phyloP scores from a whole-genome alignment of 129 eudicot genomes.

The Helianthus annuus region DNA sequence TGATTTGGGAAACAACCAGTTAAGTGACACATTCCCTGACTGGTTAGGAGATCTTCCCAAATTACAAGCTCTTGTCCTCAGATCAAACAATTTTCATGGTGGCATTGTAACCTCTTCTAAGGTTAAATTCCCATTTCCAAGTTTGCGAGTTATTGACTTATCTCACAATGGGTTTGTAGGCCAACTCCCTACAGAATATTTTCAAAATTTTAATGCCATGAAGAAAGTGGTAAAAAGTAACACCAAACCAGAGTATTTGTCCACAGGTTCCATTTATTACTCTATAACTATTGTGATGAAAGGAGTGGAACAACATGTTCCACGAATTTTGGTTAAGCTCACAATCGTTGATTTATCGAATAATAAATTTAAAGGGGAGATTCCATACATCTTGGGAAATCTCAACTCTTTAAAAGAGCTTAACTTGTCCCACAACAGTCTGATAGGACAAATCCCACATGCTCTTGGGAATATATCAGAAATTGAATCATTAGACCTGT shows the following conservation, averaged over 20 bases:
- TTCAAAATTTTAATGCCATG: conserved; percentile 32
- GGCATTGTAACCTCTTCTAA: not conserved
- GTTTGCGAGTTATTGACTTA: not conserved
- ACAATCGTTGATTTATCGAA: conserved; percentile 31
- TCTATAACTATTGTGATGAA: conserved; percentile 4
- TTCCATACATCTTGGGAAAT: conserved; percentile 30
- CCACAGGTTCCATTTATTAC: not conserved
- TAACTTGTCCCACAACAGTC: conserved; percentile 37
- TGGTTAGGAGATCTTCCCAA: conserved; percentile 31
- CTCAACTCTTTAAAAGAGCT: conserved; percentile 27
- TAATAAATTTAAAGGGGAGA: conserved; percentile 34
- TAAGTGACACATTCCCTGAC: conserved; percentile 38
- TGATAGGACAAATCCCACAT: conserved; percentile 36
- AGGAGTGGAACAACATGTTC: not conserved
- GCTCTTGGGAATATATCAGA: conserved; percentile 25
- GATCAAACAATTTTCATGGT: conserved; percentile 41
- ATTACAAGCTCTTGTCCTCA: conserved; percentile 37
- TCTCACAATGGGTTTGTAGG: conserved; percentile 4
- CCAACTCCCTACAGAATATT: not conserved
- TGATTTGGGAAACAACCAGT: conserved; percentile 39
- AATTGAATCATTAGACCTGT: conserved; percentile 42
- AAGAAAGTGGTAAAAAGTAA: not conserved
- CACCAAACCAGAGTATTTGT: not conserved
- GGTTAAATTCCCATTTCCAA: not conserved
- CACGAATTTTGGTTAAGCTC: not conserved